Percentiles rank a stretch among this genome's conserved stretches.
These are phyloP conservation scores for Dactylella cylindrospora DNA, from an alignment of 2,329 filamentous ascomycete genomes.

Conservation along the genomic window DNA sequence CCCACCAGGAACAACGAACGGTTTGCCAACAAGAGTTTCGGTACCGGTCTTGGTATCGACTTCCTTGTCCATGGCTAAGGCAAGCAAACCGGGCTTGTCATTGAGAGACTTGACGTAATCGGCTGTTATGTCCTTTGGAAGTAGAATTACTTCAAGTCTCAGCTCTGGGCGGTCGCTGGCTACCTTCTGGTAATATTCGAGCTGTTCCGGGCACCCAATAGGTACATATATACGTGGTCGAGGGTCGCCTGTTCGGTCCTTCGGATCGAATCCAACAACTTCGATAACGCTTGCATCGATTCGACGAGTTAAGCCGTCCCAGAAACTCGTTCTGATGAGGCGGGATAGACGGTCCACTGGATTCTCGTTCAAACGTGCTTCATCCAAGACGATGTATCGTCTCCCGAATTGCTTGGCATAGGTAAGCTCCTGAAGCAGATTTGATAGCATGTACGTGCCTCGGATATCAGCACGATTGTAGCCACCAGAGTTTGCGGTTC, in stretches of 20 bases:
- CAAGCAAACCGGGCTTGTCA: slow-evolving; percentile 80
- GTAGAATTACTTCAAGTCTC: slow-evolving; percentile 78
- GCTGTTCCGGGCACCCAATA: slow-evolving; percentile 77
- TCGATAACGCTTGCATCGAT: slow-evolving; percentile 89
- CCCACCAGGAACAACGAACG: slow-evolving; percentile 95
- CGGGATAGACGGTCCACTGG: slow-evolving; percentile 84
- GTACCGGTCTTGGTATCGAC: slow-evolving; percentile 68
- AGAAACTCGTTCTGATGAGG: slow-evolving; percentile 86
- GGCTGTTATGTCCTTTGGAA: slow-evolving; percentile 75
- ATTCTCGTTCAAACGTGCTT: slow-evolving; percentile 89
- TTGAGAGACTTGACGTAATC: slow-evolving; percentile 70
- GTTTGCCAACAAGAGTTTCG: slow-evolving; percentile 73
- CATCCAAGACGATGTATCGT: slow-evolving; percentile 86
- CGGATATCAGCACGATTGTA: slow-evolving; percentile 86
- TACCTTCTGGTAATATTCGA: slow-evolving; percentile 82
- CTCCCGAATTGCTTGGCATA: slow-evolving; percentile 88
- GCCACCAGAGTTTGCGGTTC: slow-evolving; percentile 81
- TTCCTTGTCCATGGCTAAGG: slow-evolving; percentile 81
- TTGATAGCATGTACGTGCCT: slow-evolving; percentile 96
- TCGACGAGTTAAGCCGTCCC: slow-evolving; percentile 83
- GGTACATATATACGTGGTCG: slow-evolving; percentile 91
- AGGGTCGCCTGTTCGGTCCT: slow-evolving; percentile 91
- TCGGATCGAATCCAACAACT: slow-evolving; percentile 81
- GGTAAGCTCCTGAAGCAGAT: slow-evolving; percentile 90
- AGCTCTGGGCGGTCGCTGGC: slow-evolving; percentile 78